These are phyloP conservation scores for Yarrowia divulgata DNA, from an alignment of 805 yeast species.

Conservation along the genomic window DNA sequence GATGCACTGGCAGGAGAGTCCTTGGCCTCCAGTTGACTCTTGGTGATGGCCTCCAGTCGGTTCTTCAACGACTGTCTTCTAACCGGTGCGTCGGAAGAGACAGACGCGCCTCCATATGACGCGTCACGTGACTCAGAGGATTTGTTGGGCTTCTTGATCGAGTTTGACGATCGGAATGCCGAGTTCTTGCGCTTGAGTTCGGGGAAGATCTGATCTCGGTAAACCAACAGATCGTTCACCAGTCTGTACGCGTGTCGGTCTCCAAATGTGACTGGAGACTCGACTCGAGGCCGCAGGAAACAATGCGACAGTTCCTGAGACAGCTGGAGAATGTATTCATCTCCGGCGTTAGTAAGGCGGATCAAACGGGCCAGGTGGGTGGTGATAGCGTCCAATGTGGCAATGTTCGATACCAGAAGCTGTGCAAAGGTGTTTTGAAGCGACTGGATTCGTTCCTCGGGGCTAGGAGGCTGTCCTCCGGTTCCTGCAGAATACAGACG, in stretches of 20 bases:
- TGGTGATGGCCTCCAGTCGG: conserved; percentile 37
- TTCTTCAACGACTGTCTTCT: conserved; percentile 32
- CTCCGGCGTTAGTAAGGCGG: conserved; percentile 54
- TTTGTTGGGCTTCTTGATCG: conserved; percentile 3
- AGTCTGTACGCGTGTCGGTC: conserved; percentile 67
- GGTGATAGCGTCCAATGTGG: conserved; percentile 80
- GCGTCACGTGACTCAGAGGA: conserved; percentile 24
- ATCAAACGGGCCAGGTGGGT: conserved; percentile 75
- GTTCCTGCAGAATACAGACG: conserved; percentile 66
- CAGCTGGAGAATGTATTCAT: conserved; percentile 52
- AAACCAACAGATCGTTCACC: conserved; percentile 64
- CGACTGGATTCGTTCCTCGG: conserved; percentile 60
- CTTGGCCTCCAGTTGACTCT: conserved; percentile 1
- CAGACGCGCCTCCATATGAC: not conserved
- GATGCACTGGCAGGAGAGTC: not conserved
- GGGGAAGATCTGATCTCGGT: conserved; percentile 69
- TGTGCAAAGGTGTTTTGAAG: conserved; percentile 70
- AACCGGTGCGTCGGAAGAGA: not conserved
- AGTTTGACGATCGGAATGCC: conserved; percentile 33
- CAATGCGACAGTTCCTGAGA: conserved; percentile 72
- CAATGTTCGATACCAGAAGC: conserved; percentile 72
- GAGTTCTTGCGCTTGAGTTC: conserved; percentile 58
- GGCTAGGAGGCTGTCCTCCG: conserved; percentile 47
- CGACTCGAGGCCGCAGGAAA: conserved; percentile 61
- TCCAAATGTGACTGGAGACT: conserved; percentile 57